Evolutionary conservation across 129 eudicot genomes (phyloP).

Genomic region (Pulicaria dysenterica): DNA sequence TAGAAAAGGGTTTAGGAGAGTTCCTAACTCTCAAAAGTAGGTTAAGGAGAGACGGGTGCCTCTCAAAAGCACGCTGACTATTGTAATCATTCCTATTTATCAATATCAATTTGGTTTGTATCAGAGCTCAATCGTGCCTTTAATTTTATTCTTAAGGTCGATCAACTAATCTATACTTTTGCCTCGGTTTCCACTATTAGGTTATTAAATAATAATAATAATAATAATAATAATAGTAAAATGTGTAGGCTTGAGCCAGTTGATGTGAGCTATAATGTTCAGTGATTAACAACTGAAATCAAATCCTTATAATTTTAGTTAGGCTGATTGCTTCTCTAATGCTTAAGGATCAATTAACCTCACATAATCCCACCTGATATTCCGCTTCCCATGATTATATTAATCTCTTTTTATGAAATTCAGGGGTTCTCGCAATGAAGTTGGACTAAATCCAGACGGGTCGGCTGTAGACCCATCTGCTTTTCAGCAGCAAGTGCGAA

Average conservation of each 20-base stretch:
- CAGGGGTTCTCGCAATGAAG: conserved; percentile 55
- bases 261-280: background rate
- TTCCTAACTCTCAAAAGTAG: too few relatives aligned
- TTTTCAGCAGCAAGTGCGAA: conserved; percentile 80
- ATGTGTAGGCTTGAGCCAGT: background rate
- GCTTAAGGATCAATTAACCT: background rate
- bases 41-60: too few relatives aligned
- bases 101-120: too few relatives aligned
- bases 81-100: too few relatives aligned
- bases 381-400: background rate
- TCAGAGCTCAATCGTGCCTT: too few relatives aligned
- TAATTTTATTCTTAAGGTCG: too few relatives aligned
- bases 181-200: too few relatives aligned
- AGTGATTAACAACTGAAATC: background rate
- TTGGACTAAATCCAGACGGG: conserved; percentile 80
- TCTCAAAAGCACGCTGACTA: too few relatives aligned
- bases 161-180: too few relatives aligned
- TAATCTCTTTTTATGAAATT: conserved; percentile 17
- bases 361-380: background rate
- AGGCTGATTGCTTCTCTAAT: background rate
- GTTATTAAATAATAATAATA: too few relatives aligned
- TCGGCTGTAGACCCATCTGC: conserved; percentile 90
- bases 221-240: too few relatives aligned
- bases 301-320: background rate
- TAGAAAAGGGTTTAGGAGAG: too few relatives aligned